phyloP scores from a whole-genome alignment of 805 yeast species.

The Ogataea angusta region DNA sequence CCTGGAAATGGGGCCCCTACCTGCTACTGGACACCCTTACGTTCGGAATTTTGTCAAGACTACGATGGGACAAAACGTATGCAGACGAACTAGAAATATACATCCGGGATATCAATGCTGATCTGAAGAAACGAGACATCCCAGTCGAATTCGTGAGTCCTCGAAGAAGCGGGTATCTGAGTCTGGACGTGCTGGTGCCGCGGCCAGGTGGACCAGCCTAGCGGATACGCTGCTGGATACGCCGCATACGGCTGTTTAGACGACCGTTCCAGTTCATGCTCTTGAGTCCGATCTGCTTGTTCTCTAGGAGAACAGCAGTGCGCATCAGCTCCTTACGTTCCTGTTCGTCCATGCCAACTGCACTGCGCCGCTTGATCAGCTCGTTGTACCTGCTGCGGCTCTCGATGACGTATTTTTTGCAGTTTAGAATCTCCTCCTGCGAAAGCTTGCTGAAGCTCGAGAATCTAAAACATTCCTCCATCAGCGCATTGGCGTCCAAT shows the following conservation, averaged over 20 bases:
- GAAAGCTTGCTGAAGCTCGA: constrained; percentile 51
- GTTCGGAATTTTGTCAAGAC: constrained; percentile 38
- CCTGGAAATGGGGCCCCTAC: constrained; percentile 36
- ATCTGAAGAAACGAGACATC: constrained; percentile 18
- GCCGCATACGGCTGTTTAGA: constrained; percentile 31
- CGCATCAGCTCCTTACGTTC: constrained; percentile 30
- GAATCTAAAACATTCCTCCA: constrained; percentile 68
- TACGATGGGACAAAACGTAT: constrained; percentile 32
- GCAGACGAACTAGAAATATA: constrained; percentile 43
- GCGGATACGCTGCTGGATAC: constrained; percentile 26
- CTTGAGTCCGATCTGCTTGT: constrained; percentile 31
- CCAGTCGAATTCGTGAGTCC: constrained; percentile 48
- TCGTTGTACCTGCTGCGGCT: constrained; percentile 46
- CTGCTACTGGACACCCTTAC: constrained; percentile 42
- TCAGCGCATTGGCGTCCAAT: constrained; percentile 63
- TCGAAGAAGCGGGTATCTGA: constrained; percentile 49
- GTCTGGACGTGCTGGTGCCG: constrained; percentile 55
- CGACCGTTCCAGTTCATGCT: constrained; percentile 35
- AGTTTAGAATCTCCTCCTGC: constrained; percentile 76
- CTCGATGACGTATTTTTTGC: constrained; percentile 73
- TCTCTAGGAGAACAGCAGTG: constrained; percentile 20
- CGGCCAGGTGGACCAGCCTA: constrained; percentile 28
- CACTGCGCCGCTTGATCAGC: constrained; percentile 29
- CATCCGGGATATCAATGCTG: constrained; percentile 32
- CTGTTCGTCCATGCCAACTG: constrained; percentile 29